Evolutionary conservation across 2,329 filamentous ascomycete species (phyloP).

Genomic region (Diaporthe sp.): DNA sequence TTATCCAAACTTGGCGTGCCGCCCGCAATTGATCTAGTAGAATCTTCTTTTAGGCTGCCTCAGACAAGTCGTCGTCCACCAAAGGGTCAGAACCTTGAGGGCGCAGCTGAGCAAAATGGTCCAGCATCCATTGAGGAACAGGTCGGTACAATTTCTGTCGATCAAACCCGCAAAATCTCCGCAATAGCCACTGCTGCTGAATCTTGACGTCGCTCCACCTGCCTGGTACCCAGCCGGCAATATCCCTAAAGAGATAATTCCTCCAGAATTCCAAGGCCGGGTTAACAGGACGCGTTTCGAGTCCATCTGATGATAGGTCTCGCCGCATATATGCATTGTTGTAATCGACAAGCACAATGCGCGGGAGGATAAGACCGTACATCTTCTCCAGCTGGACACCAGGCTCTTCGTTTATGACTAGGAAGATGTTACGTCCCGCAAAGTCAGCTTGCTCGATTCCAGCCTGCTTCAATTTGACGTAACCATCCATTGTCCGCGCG

Average conservation of each 20-base stretch:
- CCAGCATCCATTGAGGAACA: not conserved
- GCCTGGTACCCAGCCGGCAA: not conserved
- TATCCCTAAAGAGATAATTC: not conserved
- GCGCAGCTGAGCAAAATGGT: not conserved
- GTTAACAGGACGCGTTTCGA: not conserved
- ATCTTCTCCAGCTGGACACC: not conserved
- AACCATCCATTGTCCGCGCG: not conserved
- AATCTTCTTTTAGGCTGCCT: too few relatives aligned
- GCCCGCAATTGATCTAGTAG: too few relatives aligned
- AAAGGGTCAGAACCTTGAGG: too few relatives aligned
- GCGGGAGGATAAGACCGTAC: not conserved
- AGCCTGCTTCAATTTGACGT: not conserved
- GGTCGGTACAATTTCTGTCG: not conserved
- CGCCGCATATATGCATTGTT: not conserved
- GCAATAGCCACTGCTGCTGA: not conserved
- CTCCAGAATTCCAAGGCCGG: not conserved
- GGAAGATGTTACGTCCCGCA: not conserved
- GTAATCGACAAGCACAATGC: not conserved
- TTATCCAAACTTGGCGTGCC: too few relatives aligned
- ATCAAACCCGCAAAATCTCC: not conserved
- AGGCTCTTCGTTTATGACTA: not conserved
- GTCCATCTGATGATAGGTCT: not conserved
- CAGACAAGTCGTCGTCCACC: too few relatives aligned
- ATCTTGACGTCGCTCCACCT: not conserved
- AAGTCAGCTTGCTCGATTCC: not conserved